Evolutionary conservation across 2,329 filamentous ascomycete species (phyloP).

Genomic region (Ophiostoma montium): DNA sequence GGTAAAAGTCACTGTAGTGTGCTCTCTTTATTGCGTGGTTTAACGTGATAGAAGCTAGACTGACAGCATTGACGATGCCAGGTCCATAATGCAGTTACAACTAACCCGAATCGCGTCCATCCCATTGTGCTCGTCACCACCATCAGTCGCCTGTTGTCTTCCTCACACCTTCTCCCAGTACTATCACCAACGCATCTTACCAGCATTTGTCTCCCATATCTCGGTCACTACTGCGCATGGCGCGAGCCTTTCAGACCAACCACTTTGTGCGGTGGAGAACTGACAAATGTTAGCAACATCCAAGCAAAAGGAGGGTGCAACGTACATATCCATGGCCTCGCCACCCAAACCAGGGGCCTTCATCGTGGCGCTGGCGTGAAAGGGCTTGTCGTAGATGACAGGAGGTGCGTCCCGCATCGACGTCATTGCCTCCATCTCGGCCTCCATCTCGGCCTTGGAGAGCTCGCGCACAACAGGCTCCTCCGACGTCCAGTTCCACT

Average conservation of each 20-base stretch:
- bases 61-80: no score
- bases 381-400: neutral
- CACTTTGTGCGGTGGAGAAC: neutral
- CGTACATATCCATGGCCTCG: neutral
- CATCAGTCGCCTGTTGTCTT: no score
- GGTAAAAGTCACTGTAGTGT: no score
- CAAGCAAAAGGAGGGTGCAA: neutral
- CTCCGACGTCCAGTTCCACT: conserved; percentile 7
- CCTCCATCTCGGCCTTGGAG: neutral
- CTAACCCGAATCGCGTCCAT: no score
- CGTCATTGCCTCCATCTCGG: neutral
- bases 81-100: no score
- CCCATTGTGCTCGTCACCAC: no score
- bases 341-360: neutral
- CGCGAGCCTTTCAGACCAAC: conserved; percentile 11
- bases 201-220: no score
- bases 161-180: no score
- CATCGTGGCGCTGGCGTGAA: neutral
- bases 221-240: conserved; percentile 2
- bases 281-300: neutral
- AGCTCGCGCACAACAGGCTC: conserved; percentile 3
- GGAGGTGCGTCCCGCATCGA: no score
- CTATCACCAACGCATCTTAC: no score
- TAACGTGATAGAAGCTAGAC: no score
- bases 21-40: no score